Evolutionary conservation across 2,329 filamentous ascomycete species (phyloP).

Genomic region (Trichoderma arundinaceum): DNA sequence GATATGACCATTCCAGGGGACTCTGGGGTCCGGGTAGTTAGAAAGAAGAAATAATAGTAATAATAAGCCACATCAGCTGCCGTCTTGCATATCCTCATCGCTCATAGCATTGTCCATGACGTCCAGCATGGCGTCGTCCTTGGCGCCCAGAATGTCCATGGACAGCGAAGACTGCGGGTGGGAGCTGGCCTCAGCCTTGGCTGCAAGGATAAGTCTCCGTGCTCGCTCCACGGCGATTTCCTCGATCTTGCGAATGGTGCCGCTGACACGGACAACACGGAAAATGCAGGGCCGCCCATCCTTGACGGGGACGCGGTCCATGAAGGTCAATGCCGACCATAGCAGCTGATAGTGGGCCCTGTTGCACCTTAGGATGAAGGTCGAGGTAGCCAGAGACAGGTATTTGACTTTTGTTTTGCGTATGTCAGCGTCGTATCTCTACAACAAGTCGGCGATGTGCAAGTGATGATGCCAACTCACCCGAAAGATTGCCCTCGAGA

Average conservation of each 20-base stretch:
- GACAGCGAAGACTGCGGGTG: slow-evolving; percentile 33
- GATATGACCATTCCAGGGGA: slow-evolving; percentile 59
- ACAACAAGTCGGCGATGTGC: no score
- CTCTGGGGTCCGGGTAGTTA: slow-evolving; percentile 73
- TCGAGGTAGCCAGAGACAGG: slow-evolving; percentile 87
- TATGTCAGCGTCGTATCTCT: neutral
- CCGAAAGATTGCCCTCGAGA: slow-evolving; percentile 69
- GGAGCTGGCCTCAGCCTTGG: slow-evolving; percentile 53
- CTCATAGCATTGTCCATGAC: slow-evolving; percentile 50
- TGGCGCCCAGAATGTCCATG: slow-evolving; percentile 35
- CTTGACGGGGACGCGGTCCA: slow-evolving; percentile 69
- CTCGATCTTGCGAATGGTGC: slow-evolving; percentile 90
- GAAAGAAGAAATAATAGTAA: slow-evolving; percentile 58
- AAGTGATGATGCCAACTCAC: slow-evolving; percentile 51
- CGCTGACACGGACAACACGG: slow-evolving; percentile 83
- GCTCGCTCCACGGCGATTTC: slow-evolving; percentile 85
- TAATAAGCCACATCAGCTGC: slow-evolving; percentile 47
- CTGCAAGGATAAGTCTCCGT: slow-evolving; percentile 71
- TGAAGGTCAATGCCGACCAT: slow-evolving; percentile 86
- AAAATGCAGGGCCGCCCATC: slow-evolving; percentile 74
- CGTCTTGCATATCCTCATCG: slow-evolving; percentile 54
- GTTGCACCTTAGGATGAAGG: slow-evolving; percentile 85
- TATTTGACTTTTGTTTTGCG: slow-evolving; percentile 76
- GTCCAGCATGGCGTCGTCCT: slow-evolving; percentile 49
- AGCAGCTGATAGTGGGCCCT: slow-evolving; percentile 84